phyloP scores from a whole-genome alignment of 2,329 filamentous ascomycete species.

The Talaromyces sp. region DNA sequence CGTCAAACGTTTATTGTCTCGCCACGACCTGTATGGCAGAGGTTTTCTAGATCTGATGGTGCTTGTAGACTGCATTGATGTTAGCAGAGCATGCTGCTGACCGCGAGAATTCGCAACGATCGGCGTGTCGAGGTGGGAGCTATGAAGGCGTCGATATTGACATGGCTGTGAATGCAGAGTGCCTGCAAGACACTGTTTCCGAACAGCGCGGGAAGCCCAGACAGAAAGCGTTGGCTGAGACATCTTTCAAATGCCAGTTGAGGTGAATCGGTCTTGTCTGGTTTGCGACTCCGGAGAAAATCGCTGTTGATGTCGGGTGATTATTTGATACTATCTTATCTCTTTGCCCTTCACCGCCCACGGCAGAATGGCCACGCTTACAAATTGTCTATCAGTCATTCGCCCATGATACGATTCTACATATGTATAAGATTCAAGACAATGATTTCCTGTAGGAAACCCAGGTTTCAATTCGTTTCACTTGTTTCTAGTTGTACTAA shows the following conservation, averaged over 20 bases:
- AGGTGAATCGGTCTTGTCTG: background rate
- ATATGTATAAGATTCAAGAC: background rate
- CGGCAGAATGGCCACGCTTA: constrained; percentile 9
- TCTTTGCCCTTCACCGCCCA: constrained; percentile 1
- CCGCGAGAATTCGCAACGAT: background rate
- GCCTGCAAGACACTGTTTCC: background rate
- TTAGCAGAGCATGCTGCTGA: background rate
- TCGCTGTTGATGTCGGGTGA: background rate
- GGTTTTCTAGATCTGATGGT: background rate
- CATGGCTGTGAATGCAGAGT: background rate
- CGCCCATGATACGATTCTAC: background rate
- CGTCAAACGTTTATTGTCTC: constrained; percentile 19
- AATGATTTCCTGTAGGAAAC: too few species aligned
- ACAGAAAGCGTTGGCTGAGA: background rate
- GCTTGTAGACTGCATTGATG: background rate
- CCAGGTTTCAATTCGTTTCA: too few species aligned
- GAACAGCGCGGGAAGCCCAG: background rate
- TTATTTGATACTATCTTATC: constrained; percentile 3
- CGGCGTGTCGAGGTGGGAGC: background rate
- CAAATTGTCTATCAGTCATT: constrained; percentile 3
- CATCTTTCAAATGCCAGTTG: background rate
- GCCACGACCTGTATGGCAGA: background rate
- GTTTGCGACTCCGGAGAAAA: background rate
- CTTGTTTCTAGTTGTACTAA: too few species aligned
- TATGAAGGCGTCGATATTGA: background rate